Evolutionary conservation across 768 basidiomycete species (phyloP).

Genomic region (Lyophyllum shimeji): DNA sequence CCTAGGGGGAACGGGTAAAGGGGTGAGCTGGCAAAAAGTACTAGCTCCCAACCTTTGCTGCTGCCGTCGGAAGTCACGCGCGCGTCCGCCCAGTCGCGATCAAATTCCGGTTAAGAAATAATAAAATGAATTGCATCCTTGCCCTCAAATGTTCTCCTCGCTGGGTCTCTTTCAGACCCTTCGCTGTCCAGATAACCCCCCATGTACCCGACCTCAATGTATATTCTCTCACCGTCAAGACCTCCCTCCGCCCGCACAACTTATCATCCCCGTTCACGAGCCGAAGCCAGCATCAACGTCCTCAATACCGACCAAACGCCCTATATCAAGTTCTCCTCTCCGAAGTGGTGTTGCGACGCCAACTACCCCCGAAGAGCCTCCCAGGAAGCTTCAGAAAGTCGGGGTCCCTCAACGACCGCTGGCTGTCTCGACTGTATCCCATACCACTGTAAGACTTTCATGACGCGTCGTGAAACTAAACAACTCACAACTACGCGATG

Average conservation of each 20-base stretch:
- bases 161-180: conserved; percentile 55
- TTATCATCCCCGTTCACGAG: conserved; percentile 37
- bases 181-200: conserved; percentile 53
- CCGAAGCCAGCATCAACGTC: conserved; percentile 16
- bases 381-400: conserved; percentile 63
- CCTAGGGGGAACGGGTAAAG: neutral
- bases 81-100: neutral
- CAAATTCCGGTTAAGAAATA: conserved; percentile 2
- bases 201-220: conserved; percentile 55
- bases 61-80: neutral
- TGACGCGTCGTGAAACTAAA: neutral
- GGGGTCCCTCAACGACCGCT: conserved; percentile 41
- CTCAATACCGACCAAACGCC: conserved; percentile 52
- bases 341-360: conserved; percentile 19
- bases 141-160: conserved; percentile 58
- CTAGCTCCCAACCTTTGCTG: neutral
- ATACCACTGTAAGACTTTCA: conserved; percentile 29
- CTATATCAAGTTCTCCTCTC: conserved; percentile 31
- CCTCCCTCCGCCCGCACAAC: conserved; percentile 31
- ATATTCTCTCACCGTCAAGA: conserved; percentile 62
- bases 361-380: conserved; percentile 44
- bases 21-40: neutral
- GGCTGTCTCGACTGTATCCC: conserved; percentile 41
- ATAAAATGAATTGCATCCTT: neutral
- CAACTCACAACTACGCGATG: conserved; percentile 2